Conservation (phyloP, 176 grass and related monocot species). For the Oryza officinalis region DNA sequence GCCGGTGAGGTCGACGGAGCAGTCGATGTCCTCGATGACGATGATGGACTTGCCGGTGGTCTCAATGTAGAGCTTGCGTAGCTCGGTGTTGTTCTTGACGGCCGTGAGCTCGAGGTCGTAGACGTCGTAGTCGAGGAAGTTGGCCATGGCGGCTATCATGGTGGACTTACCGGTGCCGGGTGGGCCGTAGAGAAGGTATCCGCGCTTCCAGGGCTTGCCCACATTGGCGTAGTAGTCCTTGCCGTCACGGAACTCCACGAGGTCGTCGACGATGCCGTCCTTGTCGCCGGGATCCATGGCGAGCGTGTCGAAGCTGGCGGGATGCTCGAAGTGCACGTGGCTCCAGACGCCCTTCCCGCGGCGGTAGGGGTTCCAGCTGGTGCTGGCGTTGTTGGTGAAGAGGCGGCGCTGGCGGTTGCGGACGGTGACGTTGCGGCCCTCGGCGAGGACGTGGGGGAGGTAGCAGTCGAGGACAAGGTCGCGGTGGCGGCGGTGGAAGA, state of each 20-base stretch:
- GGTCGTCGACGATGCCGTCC: neutral
- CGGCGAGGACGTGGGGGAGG: conserved; percentile 39
- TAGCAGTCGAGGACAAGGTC: conserved; percentile 47
- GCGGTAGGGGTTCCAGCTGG: neutral
- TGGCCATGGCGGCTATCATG: conserved; percentile 80
- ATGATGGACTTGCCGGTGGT: conserved; percentile 71
- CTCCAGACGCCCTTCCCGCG: too few species aligned
- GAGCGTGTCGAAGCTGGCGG: too few species aligned
- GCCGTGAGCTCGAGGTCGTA: conserved; percentile 72
- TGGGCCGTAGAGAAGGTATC: conserved; percentile 46
- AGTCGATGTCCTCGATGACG: conserved; percentile 76
- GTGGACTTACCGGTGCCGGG: conserved; percentile 78
- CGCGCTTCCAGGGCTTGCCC: conserved; percentile 69
- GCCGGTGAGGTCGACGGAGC: conserved; percentile 63
- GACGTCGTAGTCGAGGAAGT: conserved; percentile 67
- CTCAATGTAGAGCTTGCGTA: conserved; percentile 78
- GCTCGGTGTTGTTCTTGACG: conserved; percentile 67
- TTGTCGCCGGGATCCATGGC: neutral
- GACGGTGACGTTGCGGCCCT: conserved; percentile 45
- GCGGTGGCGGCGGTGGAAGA: conserved; percentile 56
- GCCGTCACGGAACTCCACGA: too few species aligned
- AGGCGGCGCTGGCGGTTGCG: conserved; percentile 63
- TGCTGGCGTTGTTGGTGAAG: conserved; percentile 60
- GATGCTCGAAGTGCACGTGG: too few species aligned
- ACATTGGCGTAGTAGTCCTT: conserved; percentile 72